phyloP scores from a whole-genome alignment of 208 protist genomes.

The Leptomonas pyrrhocoris region DNA sequence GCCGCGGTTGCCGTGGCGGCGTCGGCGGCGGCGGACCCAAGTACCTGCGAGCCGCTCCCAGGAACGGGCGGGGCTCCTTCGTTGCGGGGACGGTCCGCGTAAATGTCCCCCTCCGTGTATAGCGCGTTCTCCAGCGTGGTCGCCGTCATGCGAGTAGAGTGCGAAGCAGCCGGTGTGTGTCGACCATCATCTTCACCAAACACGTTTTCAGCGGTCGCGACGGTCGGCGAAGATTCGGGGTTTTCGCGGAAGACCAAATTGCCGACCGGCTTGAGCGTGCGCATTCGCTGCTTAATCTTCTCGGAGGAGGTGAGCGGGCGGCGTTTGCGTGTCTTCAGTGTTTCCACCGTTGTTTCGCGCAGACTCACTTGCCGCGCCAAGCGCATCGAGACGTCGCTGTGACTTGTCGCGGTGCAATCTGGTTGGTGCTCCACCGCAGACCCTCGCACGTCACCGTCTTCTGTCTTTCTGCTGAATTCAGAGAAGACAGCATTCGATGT shows the following conservation, averaged over 20 bases:
- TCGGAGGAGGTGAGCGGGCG: constrained; percentile 21
- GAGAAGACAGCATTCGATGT: neutral
- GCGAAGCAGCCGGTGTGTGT: neutral
- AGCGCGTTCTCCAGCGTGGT: neutral
- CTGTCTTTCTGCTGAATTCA: neutral
- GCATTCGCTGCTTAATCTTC: constrained; percentile 37
- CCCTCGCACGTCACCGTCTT: neutral
- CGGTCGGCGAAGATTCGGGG: constrained; percentile 1
- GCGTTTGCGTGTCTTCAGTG: constrained; percentile 21
- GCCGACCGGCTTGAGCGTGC: constrained; percentile 38
- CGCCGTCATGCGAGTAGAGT: neutral
- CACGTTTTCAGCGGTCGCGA: neutral
- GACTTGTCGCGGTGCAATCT: neutral
- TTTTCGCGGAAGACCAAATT: constrained; percentile 44
- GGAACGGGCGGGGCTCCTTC: neutral
- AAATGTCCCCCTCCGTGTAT: too few relatives aligned
- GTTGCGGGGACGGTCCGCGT: constrained; percentile 7
- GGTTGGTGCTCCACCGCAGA: neutral
- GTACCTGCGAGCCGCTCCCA: neutral
- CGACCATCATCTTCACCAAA: neutral
- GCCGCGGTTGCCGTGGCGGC: neutral
- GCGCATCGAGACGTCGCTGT: neutral
- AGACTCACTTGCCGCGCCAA: neutral
- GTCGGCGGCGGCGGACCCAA: neutral
- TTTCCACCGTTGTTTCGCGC: constrained; percentile 17